Percentiles rank a stretch among this genome's conserved stretches.
Evolutionary conservation across 2,329 filamentous ascomycete species (phyloP).

Genomic region (Aspergillus sp.): DNA sequence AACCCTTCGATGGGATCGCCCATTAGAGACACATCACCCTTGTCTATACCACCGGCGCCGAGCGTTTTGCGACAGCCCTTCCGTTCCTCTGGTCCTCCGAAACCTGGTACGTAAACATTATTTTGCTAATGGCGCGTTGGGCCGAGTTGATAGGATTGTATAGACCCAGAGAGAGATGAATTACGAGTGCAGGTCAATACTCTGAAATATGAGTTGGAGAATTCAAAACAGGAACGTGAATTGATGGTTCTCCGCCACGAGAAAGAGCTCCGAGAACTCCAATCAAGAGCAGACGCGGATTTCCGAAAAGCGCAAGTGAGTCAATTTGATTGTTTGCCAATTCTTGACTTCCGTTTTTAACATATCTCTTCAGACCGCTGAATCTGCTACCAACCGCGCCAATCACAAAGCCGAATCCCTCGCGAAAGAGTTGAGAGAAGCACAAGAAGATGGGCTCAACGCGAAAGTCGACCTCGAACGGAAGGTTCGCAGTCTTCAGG

Average conservation of each 20-base stretch:
- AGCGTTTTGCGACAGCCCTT: slow-evolving; percentile 39
- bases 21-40: slow-evolving; percentile 52
- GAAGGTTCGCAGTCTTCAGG: slow-evolving; percentile 57
- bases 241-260: slow-evolving; percentile 75
- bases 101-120: slow-evolving; percentile 34
- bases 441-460: slow-evolving; percentile 54
- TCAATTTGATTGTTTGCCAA: not conserved
- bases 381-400: slow-evolving; percentile 52
- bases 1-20: slow-evolving; percentile 63
- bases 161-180: slow-evolving; percentile 64
- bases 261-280: slow-evolving; percentile 77
- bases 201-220: slow-evolving; percentile 82
- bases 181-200: slow-evolving; percentile 88
- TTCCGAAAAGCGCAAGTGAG: slow-evolving; percentile 64
- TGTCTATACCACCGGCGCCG: slow-evolving; percentile 33
- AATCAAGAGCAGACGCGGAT: slow-evolving; percentile 80
- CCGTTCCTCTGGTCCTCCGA: slow-evolving; percentile 33
- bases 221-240: slow-evolving; percentile 83
- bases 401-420: slow-evolving; percentile 56
- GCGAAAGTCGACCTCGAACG: slow-evolving; percentile 58
- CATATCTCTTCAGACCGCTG: slow-evolving; percentile 44
- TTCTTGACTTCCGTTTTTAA: not conserved
- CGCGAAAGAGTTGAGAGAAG: slow-evolving; percentile 55
- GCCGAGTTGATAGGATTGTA: slow-evolving; percentile 8
- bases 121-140: not conserved